Evolutionary conservation across 1,139 yeast species (phyloP), one percentile per base, ranked within the genome.

Genomic region (Pneumocystis canis): DNA sequence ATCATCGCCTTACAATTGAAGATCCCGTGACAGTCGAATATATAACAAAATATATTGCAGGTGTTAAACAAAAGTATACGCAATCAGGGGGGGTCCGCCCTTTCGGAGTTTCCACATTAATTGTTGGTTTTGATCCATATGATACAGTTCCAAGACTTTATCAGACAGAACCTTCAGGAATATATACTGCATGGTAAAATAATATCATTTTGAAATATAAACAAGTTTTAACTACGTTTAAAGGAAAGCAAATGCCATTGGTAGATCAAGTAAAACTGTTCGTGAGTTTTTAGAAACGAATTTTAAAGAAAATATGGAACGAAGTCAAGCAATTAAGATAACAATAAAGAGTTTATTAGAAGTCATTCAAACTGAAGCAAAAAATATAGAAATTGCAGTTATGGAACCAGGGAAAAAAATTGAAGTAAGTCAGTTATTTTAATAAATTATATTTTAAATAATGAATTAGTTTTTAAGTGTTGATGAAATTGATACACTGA

Each of bases 51-150:
- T 88, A 89, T 71, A 89, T 94, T 67, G 98, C 98, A 30, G 97
- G 97, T 30, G 94, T 92, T 59, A 97, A 92, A 76, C 99, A 92
- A 74, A 82, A 85, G 74, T 92, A 92, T 75, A 92, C 99, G n/a
- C 98, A 92, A 75, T 84, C 94, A 61, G 98, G 99, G 68, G 99
- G 96, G 73, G 95, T 89, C 41, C 82, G 96, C 74, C 96, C 96
- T 28, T 89, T 89, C 74, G 96, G 98, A 65, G 87, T 94, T 69
- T 87, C 97, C 64, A 92, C 97, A 39, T 79, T 92, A 69, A 87
- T 92, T 73, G 96, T 96, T 37, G 98, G 98, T 0, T 92, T 92
- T 71, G 97, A 94, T 76, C 84, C 85, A 63, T 85, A 87, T 70
- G 96, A 89, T 74, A 77, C 76, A 31, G 81, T 80, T 54, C 97